Conservation (phyloP, 106 monocot genomes). For the Dioscorea dumetorum region DNA sequence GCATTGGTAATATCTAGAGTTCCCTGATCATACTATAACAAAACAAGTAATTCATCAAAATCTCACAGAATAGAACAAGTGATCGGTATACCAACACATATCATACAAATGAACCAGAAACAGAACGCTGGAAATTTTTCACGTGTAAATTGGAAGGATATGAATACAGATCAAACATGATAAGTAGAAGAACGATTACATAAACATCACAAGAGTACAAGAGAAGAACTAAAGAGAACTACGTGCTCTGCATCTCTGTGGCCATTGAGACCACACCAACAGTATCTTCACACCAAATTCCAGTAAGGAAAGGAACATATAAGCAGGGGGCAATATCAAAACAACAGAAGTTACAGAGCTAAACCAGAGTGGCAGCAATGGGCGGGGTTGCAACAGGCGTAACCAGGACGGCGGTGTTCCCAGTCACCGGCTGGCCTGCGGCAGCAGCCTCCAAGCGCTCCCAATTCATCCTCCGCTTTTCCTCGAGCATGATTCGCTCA, state of each 20-base stretch:
- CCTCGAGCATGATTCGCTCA: conserved; percentile 18
- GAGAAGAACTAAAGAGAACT: background rate
- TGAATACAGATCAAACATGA: background rate
- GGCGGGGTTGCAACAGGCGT: conserved; percentile 16
- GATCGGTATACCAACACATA: too few relatives aligned
- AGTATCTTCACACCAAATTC: background rate
- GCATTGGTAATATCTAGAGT: too few relatives aligned
- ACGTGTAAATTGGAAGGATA: too few relatives aligned
- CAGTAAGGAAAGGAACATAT: background rate
- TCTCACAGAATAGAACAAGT: too few relatives aligned
- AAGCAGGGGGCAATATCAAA: background rate
- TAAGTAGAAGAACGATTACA: background rate
- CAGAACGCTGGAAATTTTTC: too few relatives aligned
- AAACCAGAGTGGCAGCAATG: conserved; percentile 14
- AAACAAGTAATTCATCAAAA: too few relatives aligned
- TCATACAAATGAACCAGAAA: too few relatives aligned
- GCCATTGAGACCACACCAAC: background rate
- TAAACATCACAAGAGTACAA: background rate
- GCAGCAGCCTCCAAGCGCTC: conserved; percentile 60
- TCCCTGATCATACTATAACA: too few relatives aligned
- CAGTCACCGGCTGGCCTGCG: conserved; percentile 59
- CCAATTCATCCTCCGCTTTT: conserved; percentile 58
- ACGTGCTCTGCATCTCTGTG: background rate
- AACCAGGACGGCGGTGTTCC: conserved; percentile 81
- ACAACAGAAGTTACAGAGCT: conserved; percentile 6